Percentiles rank a stretch among this genome's conserved stretches.
These are phyloP conservation scores for Phaeodactylum tricornutum DNA, from an alignment of 108 stramenopile genomes.

Conservation along the genomic window DNA sequence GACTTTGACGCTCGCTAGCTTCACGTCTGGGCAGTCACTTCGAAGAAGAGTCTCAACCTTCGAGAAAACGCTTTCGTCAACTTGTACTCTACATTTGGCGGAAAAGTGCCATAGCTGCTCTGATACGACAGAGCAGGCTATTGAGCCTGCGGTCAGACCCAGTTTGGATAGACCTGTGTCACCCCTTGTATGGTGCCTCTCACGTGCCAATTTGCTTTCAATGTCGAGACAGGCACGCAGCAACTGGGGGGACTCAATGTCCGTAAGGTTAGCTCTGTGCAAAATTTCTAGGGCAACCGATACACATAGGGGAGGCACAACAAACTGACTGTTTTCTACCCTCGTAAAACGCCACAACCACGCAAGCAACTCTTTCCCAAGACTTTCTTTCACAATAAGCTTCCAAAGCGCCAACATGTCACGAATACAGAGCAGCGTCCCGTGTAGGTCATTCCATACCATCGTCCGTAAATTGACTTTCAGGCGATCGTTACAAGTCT, in stretches of 20 bases:
- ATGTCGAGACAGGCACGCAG: no score
- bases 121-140: background rate
- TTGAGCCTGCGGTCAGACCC: background rate
- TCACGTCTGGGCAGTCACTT: slow-evolving; percentile 17
- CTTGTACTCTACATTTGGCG: background rate
- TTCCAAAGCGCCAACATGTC: background rate
- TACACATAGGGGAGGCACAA: background rate
- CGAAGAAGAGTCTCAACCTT: slow-evolving; percentile 13
- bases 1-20: slow-evolving; percentile 24
- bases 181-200: background rate
- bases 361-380: background rate
- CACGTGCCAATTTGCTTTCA: background rate
- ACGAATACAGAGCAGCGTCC: background rate
- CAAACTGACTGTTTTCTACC: background rate
- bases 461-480: no score
- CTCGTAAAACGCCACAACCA: background rate
- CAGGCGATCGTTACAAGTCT: background rate
- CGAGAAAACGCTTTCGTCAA: background rate
- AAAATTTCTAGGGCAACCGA: background rate
- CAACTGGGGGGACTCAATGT: no score
- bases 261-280: no score
- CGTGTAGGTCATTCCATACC: slow-evolving; percentile 1
- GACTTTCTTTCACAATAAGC: background rate
- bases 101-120: background rate
- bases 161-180: background rate